Evolutionary conservation across 208 protist genomes (phyloP), one percentile per base, ranked within the genome.

Genomic region (Angomonas ambiguus): DNA sequence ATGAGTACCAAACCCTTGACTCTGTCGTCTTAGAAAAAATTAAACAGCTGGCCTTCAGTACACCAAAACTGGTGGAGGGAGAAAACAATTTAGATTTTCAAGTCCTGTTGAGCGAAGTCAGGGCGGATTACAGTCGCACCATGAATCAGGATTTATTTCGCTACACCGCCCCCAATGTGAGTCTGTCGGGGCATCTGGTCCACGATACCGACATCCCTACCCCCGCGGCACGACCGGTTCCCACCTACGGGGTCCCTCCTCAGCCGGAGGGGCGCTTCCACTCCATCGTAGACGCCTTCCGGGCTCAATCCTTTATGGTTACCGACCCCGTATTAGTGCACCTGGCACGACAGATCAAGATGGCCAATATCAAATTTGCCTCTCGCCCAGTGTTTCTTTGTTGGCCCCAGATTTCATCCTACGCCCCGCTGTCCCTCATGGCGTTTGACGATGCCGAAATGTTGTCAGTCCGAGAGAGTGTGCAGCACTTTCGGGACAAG

Each of bases 371-470:
- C 33, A 69, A 73, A 24, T 74, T 97, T 48, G 67, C 96, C 6
- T 33, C 67, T 22, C 76, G 79, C 49, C 75, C 66, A 25, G 77
- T 96, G 18, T 98, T 98, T 69, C 75, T 79, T 41, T 74, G 87
- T 34, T 71, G 74, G 55, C 42, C 70, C 20, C 28, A 73, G 10
- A 71, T 84, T 13, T 69, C 88, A 48, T 53, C 73, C 3, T 71
- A 83, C 59, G 82, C 75, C 22, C 86, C 93, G 1, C 65, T 97
- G 8, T 63, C 57, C 10, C 76, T 96, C 16, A 84, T 92, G 22
- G 80, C 91, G 25, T 97, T 98, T 61, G 93, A 97, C 51, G 88
- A 97, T 58, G 62, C 87, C 25, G 83, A 98, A 76, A 80, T 80
- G 51, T 25, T 65, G 0, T 77, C 79, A 2, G 74, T 87, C 25